Evolutionary conservation across 768 basidiomycete genomes (phyloP).

Genomic region (Rhodotorula taiwanensis): DNA sequence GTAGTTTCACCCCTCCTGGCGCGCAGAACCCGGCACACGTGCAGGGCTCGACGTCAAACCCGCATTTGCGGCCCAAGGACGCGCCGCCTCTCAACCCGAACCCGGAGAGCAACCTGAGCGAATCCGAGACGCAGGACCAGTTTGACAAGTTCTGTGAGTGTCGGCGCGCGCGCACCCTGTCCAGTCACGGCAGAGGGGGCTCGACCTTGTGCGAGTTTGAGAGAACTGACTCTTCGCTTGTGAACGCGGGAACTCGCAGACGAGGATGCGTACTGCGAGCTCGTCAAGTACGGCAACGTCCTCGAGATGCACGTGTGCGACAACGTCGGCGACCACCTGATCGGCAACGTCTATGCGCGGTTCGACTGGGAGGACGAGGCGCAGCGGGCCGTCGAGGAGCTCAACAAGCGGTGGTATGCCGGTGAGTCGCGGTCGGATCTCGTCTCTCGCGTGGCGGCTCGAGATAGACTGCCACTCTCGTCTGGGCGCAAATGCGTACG

Average conservation of each 20-base stretch:
- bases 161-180: too few relatives aligned
- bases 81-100: slow-evolving; percentile 12
- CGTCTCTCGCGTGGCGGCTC: too few relatives aligned
- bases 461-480: too few relatives aligned
- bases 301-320: slow-evolving; percentile 97
- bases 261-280: slow-evolving; percentile 52
- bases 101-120: slow-evolving; percentile 67
- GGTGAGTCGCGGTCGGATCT: too few relatives aligned
- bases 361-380: slow-evolving; percentile 90
- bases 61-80: slow-evolving; percentile 27
- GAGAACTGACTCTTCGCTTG: too few relatives aligned
- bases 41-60: slow-evolving; percentile 32
- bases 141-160: slow-evolving; percentile 48
- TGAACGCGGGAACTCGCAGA: slow-evolving; percentile 13
- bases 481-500: too few relatives aligned
- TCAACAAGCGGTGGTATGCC: slow-evolving; percentile 97
- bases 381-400: slow-evolving; percentile 78
- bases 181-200: too few relatives aligned
- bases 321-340: slow-evolving; percentile 97
- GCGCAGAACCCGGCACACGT: slow-evolving; percentile 93
- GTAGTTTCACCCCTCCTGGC: too few relatives aligned
- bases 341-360: slow-evolving; percentile 72
- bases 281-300: slow-evolving; percentile 90
- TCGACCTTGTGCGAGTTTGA: too few relatives aligned
- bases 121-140: slow-evolving; percentile 54